Base-by-base conservation (phyloP, 306 rosid genomes). In the Glycine soja region DNA sequence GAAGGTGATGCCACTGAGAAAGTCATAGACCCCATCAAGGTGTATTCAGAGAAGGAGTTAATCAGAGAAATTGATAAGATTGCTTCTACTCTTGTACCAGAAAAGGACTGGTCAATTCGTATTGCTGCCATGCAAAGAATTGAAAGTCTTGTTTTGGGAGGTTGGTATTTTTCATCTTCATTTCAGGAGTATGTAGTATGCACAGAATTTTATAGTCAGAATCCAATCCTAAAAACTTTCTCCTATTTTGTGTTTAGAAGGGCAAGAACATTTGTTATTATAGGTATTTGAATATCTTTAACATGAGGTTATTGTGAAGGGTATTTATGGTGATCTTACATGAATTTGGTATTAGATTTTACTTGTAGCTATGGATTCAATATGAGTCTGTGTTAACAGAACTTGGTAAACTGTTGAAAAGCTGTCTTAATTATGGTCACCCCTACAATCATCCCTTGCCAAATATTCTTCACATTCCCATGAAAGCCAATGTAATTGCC, bases 31-130 rank as follows among this genome's bases (percentile, higher is more conserved):
- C 93, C 92, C 68, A 85, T 96, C 82, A 96, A 90, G 89, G 93
- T 91, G 63, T 96, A 92, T 84, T 96, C 99, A 24, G 99, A 96
- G 89, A 96, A 96, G 91, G 99, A 96, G 76, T 85, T 96, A 47
- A 86, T 89, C 74, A 88, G 98, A 87, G 98, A 96, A 88, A 46
- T 92, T 77, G 98, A 96, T 83, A 96, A 93, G 92, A 87, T 93
- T 88, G 87, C 92, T 74, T 87, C 95, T 72, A 96, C 87, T 64
- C 98, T 96, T 79, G 95, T 96, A 81, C 99, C 99, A 16, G 99
- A 96, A 72, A 96, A 93, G 90, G 99, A 96, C 83, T 96, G 99
- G 99, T 92, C 97, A 11, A 53, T 93, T 71, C 94, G 99, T 65
- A 93, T 96, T 58, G 88, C 98, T 83, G 98, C 97, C 52, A 86